Base-by-base conservation (phyloP, 2,329 filamentous ascomycete species). In the Diaporthe humulicola region DNA sequence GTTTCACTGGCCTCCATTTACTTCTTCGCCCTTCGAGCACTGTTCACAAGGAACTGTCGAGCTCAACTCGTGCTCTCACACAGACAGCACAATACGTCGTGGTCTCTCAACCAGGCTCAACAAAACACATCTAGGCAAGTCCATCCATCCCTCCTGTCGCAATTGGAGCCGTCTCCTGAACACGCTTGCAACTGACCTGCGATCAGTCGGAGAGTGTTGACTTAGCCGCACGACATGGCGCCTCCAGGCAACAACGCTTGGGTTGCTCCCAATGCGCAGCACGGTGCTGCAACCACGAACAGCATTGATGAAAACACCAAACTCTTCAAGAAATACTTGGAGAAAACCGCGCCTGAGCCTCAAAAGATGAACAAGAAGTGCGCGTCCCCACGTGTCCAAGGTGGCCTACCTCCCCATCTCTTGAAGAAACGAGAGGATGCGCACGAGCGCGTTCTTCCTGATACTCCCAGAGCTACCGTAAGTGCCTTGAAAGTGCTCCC, bases 351-450 rank as follows among this genome's bases (percentile, higher is more conserved):
- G 22, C 64, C 48, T 4, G 5, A 38, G 22, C n/a, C 64, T 40
- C 14, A 40, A 4, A 69, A 54, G 45, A 17, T 52, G n/a, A 69
- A 40, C 45, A 52, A 38, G 14, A 69, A 69, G n/a, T 54, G 30
- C 15, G 9, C 48, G 48, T 5, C 4, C n/a, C 30, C 33, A 5
- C 48, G 10, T 9, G 36, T 69, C n/a, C 33, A 52, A 69, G 64
- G 64, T 22, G 64, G 64, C 28, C 33, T 69, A 5, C 64, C 64
- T 22, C 64, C 64, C n/a, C 64, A 69, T 19, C 48, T 69, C n/a
- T 15, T 69, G 64, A 69, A 69, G 22, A 9, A 9, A 48, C 33
- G 15, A 25, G 48, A 40, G 25, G 15, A 30, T 22, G 10, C 33
- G n/a, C 45, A 40, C 33, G 33, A 69, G 33, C n/a, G 19, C 7